These are phyloP conservation scores for Lichtheimia ramosa DNA, from an alignment of 371 early-diverging fungal genomes.

Conservation along the genomic window DNA sequence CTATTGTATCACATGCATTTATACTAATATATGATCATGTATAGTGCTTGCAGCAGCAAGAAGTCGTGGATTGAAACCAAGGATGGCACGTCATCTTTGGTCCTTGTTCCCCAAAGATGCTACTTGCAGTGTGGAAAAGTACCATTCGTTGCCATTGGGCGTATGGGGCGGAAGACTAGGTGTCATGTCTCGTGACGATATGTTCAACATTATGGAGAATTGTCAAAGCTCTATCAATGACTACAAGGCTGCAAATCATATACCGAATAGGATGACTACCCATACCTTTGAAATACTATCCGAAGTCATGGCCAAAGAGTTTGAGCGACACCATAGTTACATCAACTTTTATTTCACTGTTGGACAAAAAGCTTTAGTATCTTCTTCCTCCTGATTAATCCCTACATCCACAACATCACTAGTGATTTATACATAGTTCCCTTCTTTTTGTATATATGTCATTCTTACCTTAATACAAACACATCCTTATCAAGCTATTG, in stretches of 20 bases:
- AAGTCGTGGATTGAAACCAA: conserved; percentile 20
- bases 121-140: conserved; percentile 15
- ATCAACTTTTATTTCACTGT: conserved; percentile 26
- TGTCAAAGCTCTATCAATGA: conserved; percentile 13
- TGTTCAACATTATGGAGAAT: conserved; percentile 15
- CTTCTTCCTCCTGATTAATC: too few relatives aligned
- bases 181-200: conserved; percentile 24
- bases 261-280: not conserved
- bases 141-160: conserved; percentile 27
- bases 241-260: conserved; percentile 5
- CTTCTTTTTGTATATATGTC: too few relatives aligned
- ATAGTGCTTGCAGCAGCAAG: conserved; percentile 24
- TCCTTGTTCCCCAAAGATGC: conserved; percentile 20
- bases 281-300: conserved; percentile 4
- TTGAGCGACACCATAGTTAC: conserved; percentile 29
- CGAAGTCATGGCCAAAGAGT: conserved; percentile 11
- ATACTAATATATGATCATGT: not conserved
- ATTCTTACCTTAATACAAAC: too few relatives aligned
- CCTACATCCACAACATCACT: too few relatives aligned
- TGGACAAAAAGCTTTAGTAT: conserved; percentile 5
- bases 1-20: not conserved
- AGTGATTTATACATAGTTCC: too few relatives aligned
- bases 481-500: too few relatives aligned
- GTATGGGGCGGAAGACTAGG: conserved; percentile 33
- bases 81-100: conserved; percentile 22